These are phyloP conservation scores for Penicillium sp. DNA, from an alignment of 2,329 filamentous ascomycete genomes.

Conservation along the genomic window DNA sequence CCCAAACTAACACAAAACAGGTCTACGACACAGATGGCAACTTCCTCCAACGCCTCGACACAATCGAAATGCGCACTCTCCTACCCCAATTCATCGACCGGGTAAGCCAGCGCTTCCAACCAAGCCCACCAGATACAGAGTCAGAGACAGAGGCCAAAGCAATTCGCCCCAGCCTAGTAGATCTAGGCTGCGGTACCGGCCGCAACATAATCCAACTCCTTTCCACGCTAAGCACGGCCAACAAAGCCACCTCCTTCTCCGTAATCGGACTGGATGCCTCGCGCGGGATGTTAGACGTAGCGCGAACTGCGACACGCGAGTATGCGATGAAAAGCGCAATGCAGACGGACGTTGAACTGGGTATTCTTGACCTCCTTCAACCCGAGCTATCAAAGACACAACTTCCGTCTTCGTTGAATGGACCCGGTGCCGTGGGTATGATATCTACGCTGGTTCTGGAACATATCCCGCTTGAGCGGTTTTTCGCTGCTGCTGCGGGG, in stretches of 20 bases:
- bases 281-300: slow-evolving; percentile 58
- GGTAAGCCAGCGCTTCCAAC: slow-evolving; percentile 15
- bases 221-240: slow-evolving; percentile 4
- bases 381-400: slow-evolving; percentile 9
- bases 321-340: not conserved
- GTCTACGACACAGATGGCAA: slow-evolving; percentile 67
- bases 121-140: slow-evolving; percentile 5
- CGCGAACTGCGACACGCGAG: slow-evolving; percentile 40
- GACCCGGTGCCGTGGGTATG: slow-evolving; percentile 45
- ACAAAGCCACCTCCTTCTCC: slow-evolving; percentile 21
- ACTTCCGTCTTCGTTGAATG: slow-evolving; percentile 19
- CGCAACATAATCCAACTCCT: slow-evolving; percentile 59
- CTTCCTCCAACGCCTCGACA: slow-evolving; percentile 65
- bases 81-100: slow-evolving; percentile 51
- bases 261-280: slow-evolving; percentile 59
- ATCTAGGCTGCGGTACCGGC: slow-evolving; percentile 66
- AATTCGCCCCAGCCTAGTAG: slow-evolving; percentile 50
- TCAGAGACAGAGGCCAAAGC: slow-evolving; percentile 11
- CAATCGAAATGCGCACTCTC: slow-evolving; percentile 53
- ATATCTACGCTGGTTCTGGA: slow-evolving; percentile 65
- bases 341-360: slow-evolving; percentile 26
- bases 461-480: slow-evolving; percentile 59
- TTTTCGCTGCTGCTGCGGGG: slow-evolving; percentile 52
- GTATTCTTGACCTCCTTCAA: slow-evolving; percentile 43
- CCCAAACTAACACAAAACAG: slow-evolving; percentile 14